Evolutionary conservation across 2,329 filamentous ascomycete genomes (phyloP).

Genomic region (Penicillium sp.): DNA sequence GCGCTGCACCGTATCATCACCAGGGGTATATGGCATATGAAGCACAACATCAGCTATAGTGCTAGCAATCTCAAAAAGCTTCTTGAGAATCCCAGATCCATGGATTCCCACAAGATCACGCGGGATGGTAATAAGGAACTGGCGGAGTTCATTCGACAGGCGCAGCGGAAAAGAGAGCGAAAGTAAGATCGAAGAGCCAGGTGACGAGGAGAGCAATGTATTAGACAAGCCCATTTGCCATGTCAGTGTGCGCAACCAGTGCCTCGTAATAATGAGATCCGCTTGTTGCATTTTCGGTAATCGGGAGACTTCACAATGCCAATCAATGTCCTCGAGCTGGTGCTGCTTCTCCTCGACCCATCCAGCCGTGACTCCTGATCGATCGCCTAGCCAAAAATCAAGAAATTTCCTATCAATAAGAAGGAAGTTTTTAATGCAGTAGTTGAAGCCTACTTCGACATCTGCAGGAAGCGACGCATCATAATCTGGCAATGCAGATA

Average conservation of each 20-base stretch:
- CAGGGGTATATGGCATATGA: constrained; percentile 49
- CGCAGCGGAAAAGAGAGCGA: constrained; percentile 48
- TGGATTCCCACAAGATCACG: constrained; percentile 54
- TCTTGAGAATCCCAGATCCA: constrained; percentile 58
- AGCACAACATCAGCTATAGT: constrained; percentile 60
- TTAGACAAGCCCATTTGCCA: constrained; percentile 54
- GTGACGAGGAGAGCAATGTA: constrained; percentile 42
- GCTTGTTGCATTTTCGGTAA: constrained; percentile 48
- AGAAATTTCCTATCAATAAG: constrained; percentile 48
- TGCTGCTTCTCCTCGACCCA: constrained; percentile 50
- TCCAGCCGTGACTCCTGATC: constrained; percentile 36
- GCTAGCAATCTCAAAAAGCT: constrained; percentile 61
- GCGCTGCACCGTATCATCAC: constrained; percentile 48
- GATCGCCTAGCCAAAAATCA: constrained; percentile 45
- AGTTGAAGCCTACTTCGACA: constrained; percentile 46
- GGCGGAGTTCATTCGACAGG: constrained; percentile 45
- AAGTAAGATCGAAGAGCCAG: constrained; percentile 26
- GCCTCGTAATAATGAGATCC: constrained; percentile 51
- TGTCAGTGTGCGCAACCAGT: constrained; percentile 51
- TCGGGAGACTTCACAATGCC: constrained; percentile 38
- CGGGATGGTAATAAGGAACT: constrained; percentile 44
- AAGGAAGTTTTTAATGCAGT: constrained; percentile 47
- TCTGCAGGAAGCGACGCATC: constrained; percentile 40
- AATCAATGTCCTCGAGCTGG: constrained; percentile 43
- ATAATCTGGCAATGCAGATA: constrained; percentile 40